Base-by-base conservation (phyloP, 2,329 filamentous ascomycete genomes). In the Ophiostoma ips region DNA sequence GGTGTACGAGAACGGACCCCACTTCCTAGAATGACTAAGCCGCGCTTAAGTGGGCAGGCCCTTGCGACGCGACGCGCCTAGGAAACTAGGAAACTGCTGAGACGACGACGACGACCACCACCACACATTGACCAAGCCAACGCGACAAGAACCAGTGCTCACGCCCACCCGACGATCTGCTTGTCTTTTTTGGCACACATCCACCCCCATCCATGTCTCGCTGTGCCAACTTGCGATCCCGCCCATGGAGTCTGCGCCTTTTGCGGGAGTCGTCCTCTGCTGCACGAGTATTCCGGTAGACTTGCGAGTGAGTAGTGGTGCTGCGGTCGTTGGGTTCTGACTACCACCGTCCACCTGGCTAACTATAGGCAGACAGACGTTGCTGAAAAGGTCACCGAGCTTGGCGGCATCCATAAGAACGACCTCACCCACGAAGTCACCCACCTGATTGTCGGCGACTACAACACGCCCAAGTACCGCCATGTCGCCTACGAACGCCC, bases 381-480 rank as follows among this genome's bases (percentile, higher is more conserved):
- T 46, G 77, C 76, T 15, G 66, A 72, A 46, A 77, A 80, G 53
- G 84, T 85, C 16, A 66, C 72, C 55, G 79, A 95, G 62, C 87
- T 98, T 71, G 92, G 92, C 56, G 92, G 89, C 47, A 66, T 76
- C 53, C 85, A 94, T 72, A 88, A 85, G 59, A 84, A 88, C 64
- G 89, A 98, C 64, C 78, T 98, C 41, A 96, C 89, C n/a, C 86
- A 85, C 51, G 87, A 95, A 64, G 87, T 94, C 45, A 96, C 92
- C 5, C 92, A 98, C 68, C 79, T 98, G 44, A 77, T 98, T 55
- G 87, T 95, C 54, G 92, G 89, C 63, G 82, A 85, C 59, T 84
- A 87, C 60, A 79, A 90, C 62, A 96, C 90, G 1, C 79, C 84
- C 46, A 98, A 98, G 66, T 98, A 98, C 67, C 84, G 82, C 64